These are phyloP conservation scores for Penicillium sp. DNA, from an alignment of 2,329 filamentous ascomycete species.

Conservation along the genomic window DNA sequence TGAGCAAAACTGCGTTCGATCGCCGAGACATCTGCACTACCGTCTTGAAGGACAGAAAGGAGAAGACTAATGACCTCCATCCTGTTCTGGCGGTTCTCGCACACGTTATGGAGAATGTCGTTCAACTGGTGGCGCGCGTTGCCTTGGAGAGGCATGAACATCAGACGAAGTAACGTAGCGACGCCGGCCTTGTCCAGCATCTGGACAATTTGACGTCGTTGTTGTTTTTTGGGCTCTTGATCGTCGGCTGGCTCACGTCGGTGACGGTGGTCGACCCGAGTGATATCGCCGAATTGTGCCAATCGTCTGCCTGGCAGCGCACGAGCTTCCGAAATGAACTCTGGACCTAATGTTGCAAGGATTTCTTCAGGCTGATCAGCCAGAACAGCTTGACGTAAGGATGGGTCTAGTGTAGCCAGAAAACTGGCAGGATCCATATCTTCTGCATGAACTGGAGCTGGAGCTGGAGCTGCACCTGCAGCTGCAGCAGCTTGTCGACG, in stretches of 20 bases:
- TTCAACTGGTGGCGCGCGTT: slow-evolving; percentile 77
- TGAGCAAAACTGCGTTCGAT: slow-evolving; percentile 94
- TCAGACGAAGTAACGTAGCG: slow-evolving; percentile 89
- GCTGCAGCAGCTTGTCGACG: slow-evolving; percentile 52
- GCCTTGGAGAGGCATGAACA: slow-evolving; percentile 91
- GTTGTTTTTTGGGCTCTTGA: slow-evolving; percentile 52
- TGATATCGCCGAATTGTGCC: slow-evolving; percentile 45
- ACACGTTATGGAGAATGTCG: slow-evolving; percentile 80
- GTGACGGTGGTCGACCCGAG: slow-evolving; percentile 31
- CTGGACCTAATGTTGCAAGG: slow-evolving; percentile 71
- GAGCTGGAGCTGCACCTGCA: slow-evolving; percentile 32
- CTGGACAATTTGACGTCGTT: slow-evolving; percentile 76
- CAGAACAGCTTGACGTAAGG: slow-evolving; percentile 73
- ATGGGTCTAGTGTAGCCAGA: slow-evolving; percentile 76
- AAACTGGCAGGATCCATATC: slow-evolving; percentile 94
- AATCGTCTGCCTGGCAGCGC: slow-evolving; percentile 52
- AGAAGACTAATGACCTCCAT: slow-evolving; percentile 88
- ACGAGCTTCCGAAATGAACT: slow-evolving; percentile 77
- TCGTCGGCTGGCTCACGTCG: slow-evolving; percentile 34
- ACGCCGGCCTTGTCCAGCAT: slow-evolving; percentile 95
- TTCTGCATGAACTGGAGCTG: slow-evolving; percentile 46
- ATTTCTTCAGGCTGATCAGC: slow-evolving; percentile 87
- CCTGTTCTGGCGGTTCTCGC: slow-evolving; percentile 91
- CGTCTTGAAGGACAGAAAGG: slow-evolving; percentile 88
- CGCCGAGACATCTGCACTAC: slow-evolving; percentile 82